A percentile compares a stretch with the other conserved stretches of the same genome.
phyloP scores from a whole-genome alignment of 257 asterid genomes.

The Solanum microdontum region DNA sequence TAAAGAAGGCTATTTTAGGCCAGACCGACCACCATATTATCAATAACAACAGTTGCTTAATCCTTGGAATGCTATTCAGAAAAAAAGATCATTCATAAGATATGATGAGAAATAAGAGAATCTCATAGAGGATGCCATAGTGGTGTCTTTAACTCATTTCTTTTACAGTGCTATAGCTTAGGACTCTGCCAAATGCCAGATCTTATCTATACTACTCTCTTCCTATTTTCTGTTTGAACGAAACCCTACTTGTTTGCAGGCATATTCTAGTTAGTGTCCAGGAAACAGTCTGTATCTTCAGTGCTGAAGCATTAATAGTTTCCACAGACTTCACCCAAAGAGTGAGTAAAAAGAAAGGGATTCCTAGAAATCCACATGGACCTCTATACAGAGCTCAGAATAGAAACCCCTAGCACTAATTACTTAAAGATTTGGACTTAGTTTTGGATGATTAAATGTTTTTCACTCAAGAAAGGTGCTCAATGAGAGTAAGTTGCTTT shows the following conservation, averaged over 20 bases:
- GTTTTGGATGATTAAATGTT: background rate
- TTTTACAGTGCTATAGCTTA: background rate
- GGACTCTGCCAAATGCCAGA: background rate
- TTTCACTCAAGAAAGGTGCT: background rate
- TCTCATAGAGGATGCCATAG: background rate
- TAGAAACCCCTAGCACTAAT: background rate
- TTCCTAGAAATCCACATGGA: background rate
- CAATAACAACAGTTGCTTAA: background rate
- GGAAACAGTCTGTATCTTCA: background rate
- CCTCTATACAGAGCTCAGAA: background rate
- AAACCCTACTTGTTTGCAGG: background rate
- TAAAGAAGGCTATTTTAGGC: background rate
- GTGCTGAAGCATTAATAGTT: background rate
- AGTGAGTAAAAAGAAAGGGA: background rate
- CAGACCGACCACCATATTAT: background rate
- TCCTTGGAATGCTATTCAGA: background rate
- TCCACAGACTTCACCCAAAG: background rate
- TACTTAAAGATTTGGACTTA: background rate
- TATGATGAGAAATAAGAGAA: background rate
- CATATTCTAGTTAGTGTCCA: background rate
- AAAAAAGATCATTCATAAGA: background rate
- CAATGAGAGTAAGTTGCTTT: background rate
- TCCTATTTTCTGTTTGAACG: background rate
- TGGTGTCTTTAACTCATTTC: background rate
- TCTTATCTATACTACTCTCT: background rate